phyloP scores from a whole-genome alignment of 768 basidiomycete genomes.

The Tylopilus vinaceipallidus region DNA sequence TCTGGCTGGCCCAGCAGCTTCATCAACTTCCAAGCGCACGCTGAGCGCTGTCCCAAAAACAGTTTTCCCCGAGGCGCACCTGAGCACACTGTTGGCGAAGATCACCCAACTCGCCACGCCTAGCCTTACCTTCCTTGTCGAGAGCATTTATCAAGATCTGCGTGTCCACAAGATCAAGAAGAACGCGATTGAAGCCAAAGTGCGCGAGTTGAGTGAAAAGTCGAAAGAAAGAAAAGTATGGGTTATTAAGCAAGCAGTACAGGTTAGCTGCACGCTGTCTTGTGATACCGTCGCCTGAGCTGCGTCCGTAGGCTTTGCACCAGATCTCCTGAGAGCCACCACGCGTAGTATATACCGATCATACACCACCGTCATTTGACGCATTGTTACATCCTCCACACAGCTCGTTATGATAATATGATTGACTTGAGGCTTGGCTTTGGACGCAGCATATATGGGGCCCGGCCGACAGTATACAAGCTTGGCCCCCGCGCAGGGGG shows the following conservation, averaged over 20 bases:
- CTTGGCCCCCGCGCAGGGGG: too few species aligned
- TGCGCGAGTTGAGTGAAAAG: slow-evolving; percentile 74
- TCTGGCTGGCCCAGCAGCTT: slow-evolving; percentile 13
- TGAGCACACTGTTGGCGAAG: slow-evolving; percentile 60
- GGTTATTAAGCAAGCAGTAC: slow-evolving; percentile 50
- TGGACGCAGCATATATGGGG: too few species aligned
- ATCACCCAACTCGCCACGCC: slow-evolving; percentile 58
- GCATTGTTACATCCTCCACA: slow-evolving; percentile 10
- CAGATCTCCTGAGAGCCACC: slow-evolving; percentile 12
- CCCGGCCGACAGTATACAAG: too few species aligned
- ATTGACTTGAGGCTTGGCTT: too few species aligned
- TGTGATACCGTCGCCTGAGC: not conserved
- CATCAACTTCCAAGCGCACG: slow-evolving; percentile 27
- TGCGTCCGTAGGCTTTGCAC: slow-evolving; percentile 7
- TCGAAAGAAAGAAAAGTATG: slow-evolving; percentile 72
- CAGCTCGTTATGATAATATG: too few species aligned
- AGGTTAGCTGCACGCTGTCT: slow-evolving; percentile 1
- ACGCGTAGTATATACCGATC: too few species aligned
- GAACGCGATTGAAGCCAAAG: slow-evolving; percentile 78
- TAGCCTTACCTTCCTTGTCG: slow-evolving; percentile 66
- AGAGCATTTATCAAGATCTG: slow-evolving; percentile 69
- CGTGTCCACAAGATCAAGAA: slow-evolving; percentile 75
- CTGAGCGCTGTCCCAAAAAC: slow-evolving; percentile 44
- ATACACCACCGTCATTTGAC: not conserved
- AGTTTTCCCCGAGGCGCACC: slow-evolving; percentile 64